Conservation (phyloP, 768 basidiomycete species). For the Pulveroboletus sp. region DNA sequence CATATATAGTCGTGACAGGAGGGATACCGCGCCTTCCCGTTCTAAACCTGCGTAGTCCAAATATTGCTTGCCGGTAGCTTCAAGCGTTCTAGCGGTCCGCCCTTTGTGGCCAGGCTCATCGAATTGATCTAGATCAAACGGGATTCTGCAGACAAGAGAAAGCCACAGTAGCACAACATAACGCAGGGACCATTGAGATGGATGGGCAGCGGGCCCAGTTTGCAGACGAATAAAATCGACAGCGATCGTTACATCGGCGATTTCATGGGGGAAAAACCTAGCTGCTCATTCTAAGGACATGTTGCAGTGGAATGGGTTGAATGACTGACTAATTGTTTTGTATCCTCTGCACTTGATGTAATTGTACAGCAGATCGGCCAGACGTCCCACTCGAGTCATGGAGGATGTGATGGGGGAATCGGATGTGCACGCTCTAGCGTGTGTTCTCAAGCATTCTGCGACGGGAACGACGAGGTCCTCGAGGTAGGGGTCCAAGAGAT, state of each 20-base stretch:
- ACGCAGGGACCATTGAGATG: constrained; percentile 72
- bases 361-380: constrained; percentile 67
- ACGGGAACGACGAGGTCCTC: constrained; percentile 77
- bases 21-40: constrained; percentile 74
- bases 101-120: constrained; percentile 57
- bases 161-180: constrained; percentile 89
- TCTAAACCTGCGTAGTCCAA: constrained; percentile 76
- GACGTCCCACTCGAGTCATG: constrained; percentile 42
- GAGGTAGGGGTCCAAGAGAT: constrained; percentile 87
- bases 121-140: constrained; percentile 87
- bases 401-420: constrained; percentile 27
- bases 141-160: constrained; percentile 90
- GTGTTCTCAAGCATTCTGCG: constrained; percentile 57
- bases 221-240: constrained; percentile 58
- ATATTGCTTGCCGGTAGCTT: constrained; percentile 54
- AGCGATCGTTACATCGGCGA: constrained; percentile 76
- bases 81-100: constrained; percentile 54
- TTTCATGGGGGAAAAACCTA: constrained; percentile 91
- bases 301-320: constrained; percentile 1
- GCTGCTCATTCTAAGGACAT: constrained; percentile 47
- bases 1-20: constrained; percentile 80
- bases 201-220: constrained; percentile 40
- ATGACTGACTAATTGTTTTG: constrained; percentile 81
- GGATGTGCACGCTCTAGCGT: constrained; percentile 43
- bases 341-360: constrained; percentile 87